Conservation (phyloP, 2,329 filamentous ascomycete species). For the Apiospora koreana region DNA sequence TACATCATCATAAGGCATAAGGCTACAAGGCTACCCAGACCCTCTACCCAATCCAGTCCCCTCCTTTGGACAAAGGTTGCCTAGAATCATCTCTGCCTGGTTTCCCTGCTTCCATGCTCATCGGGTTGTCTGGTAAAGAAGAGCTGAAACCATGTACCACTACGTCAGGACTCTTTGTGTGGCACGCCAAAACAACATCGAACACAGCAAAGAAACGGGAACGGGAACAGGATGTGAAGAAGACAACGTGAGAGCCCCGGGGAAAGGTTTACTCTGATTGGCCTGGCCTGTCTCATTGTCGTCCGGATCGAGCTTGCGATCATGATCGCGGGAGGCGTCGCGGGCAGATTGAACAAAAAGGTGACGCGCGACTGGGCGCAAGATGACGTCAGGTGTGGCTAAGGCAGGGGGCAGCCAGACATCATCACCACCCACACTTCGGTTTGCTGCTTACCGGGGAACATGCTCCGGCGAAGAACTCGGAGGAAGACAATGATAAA, state of each 20-base stretch:
- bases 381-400: slow-evolving; percentile 1
- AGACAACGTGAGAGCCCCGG: too few relatives aligned
- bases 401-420: neutral
- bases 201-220: neutral
- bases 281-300: neutral
- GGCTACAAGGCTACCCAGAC: neutral
- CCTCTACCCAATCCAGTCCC: too few relatives aligned
- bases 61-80: too few relatives aligned
- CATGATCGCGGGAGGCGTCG: neutral
- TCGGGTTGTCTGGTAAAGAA: neutral
- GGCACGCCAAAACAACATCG: neutral
- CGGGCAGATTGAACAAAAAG: neutral
- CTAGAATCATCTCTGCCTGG: too few relatives aligned
- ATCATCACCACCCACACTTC: neutral
- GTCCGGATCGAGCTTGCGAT: neutral
- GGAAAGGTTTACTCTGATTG: neutral
- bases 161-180: neutral
- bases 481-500: too few relatives aligned
- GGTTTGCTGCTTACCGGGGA: neutral
- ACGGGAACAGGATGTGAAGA: neutral
- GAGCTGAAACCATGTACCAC: neutral
- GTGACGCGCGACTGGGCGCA: slow-evolving; percentile 1
- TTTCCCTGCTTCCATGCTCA: too few relatives aligned
- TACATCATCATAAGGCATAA: neutral
- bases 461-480: neutral